Evolutionary conservation across 2,329 filamentous ascomycete genomes (phyloP), one percentile per base, ranked within the genome.

Genomic region (Scedosporium dehoogii): DNA sequence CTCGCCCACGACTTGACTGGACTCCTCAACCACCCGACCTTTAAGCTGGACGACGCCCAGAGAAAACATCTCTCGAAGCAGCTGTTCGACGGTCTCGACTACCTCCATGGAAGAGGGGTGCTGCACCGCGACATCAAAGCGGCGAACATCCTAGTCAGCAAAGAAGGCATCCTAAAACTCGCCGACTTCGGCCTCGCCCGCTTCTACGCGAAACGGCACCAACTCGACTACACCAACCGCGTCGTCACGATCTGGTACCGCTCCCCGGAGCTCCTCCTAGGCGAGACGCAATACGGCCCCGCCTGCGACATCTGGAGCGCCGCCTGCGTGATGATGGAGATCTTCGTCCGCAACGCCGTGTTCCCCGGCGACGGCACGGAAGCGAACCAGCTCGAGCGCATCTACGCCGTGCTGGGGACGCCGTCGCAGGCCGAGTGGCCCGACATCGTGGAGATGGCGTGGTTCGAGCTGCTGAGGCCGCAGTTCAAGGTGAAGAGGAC

Each of bases 201-300:
- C 44, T 99, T 99, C 75, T 99, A 96, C 71, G 90, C 92, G 41
- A 99, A 99, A 73, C 87, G 89, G 59, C 87, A 89, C 64, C 90
- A 94, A 73, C 83, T 96, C 57, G 93, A 99, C 73, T 99, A 99
- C 73, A 99, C 94, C 1, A 99, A 99, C 72, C 89, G 94, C 42
- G 96, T 99, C 68, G 96, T 99, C 71, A 99, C 94, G 2, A 97
- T 99, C 67, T 99, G 96, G 96, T 97, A 97, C 73, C 85, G 92
- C 3, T 90, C 91, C 0, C 92, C 92, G 0, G 92, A 97, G 72
- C 81, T 97, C n/a, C 79, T 96, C 0, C 82, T 96, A 1, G 92
- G 92, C 6, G 92, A 96, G 73, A 96, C 92, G 4, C 86, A 90
- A 68, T 97, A 97, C 71, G 91, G 90, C 4, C 90, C 91, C 0